A percentile compares a stretch with the other conserved stretches of the same genome.
phyloP scores from a whole-genome alignment of 768 basidiomycete genomes.

The Ramaria rubella region DNA sequence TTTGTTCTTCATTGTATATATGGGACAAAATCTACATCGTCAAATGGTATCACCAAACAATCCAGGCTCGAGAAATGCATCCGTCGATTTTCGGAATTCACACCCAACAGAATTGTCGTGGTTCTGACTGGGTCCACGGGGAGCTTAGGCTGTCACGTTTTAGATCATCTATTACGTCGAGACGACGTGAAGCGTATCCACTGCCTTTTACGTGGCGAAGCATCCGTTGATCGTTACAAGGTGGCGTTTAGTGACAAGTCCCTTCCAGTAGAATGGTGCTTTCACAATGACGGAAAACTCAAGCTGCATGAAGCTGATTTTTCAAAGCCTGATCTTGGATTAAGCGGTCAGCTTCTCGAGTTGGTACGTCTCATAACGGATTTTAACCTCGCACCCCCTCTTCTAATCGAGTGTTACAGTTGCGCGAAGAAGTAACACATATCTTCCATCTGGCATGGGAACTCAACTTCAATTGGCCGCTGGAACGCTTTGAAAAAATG shows the following conservation, averaged over 20 bases:
- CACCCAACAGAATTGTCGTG: background rate
- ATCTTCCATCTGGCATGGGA: constrained; percentile 13
- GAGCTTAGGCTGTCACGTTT: background rate
- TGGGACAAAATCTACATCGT: background rate
- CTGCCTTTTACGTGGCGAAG: background rate
- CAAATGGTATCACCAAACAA: background rate
- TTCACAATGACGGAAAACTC: background rate
- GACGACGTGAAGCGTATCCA: background rate
- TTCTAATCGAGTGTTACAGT: background rate
- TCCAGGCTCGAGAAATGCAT: background rate
- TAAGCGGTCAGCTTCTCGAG: background rate
- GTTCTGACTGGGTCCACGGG: background rate
- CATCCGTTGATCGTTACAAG: background rate
- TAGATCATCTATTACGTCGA: background rate
- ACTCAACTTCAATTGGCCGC: constrained; percentile 9
- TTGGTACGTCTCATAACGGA: background rate
- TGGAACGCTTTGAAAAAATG: constrained; percentile 12
- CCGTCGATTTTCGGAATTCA: too few species aligned
- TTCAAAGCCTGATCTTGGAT: background rate
- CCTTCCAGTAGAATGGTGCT: too few species aligned
- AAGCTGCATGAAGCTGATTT: background rate
- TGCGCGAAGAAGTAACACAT: constrained; percentile 4
- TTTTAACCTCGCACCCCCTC: background rate
- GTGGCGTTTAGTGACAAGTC: background rate
- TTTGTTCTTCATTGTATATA: too few species aligned